Conservation (phyloP, 2,329 filamentous ascomycete species). For the Leptographium lundbergii region DNA sequence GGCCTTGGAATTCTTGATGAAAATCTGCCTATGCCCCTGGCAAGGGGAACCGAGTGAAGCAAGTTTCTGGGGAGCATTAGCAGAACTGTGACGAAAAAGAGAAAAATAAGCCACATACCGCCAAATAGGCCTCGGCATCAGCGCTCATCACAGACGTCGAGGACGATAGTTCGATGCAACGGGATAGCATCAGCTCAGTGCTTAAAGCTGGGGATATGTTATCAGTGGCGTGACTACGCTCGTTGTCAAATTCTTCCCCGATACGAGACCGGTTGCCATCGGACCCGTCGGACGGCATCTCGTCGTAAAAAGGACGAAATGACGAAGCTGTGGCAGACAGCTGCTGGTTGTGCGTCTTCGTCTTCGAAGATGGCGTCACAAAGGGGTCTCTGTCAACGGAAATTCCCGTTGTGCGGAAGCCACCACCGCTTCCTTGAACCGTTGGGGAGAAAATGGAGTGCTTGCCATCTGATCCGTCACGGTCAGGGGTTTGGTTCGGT, state of each 20-base stretch:
- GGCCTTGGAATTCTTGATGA: slow-evolving; percentile 27
- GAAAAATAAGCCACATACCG: slow-evolving; percentile 22
- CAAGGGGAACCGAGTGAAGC: slow-evolving; percentile 21
- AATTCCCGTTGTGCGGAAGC: slow-evolving; percentile 15
- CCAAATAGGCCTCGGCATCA: slow-evolving; percentile 31
- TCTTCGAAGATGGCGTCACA: slow-evolving; percentile 24
- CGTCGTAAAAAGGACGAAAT: slow-evolving; percentile 40
- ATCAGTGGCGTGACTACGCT: slow-evolving; percentile 11
- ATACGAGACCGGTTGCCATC: slow-evolving; percentile 2
- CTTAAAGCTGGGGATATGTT: slow-evolving; percentile 27
- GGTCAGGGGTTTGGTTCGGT: slow-evolving; percentile 20
- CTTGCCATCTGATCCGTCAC: slow-evolving; percentile 17
- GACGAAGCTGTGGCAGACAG: slow-evolving; percentile 51
- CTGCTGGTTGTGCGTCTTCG: slow-evolving; percentile 25
- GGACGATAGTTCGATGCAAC: slow-evolving; percentile 29
- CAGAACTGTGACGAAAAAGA: slow-evolving; percentile 8
- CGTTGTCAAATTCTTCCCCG: slow-evolving; percentile 6
- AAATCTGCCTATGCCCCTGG: slow-evolving; percentile 25
- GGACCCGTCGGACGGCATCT: slow-evolving; percentile 13
- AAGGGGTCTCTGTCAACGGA: slow-evolving; percentile 41
- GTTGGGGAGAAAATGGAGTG: slow-evolving; percentile 16
- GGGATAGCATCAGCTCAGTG: slow-evolving; percentile 31
- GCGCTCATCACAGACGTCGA: slow-evolving; percentile 17
- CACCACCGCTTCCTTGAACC: slow-evolving; percentile 11
- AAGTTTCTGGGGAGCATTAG: slow-evolving; percentile 24